Conservation (phyloP, 306 rosid genomes). For the Heteromeles arbutifolia region DNA sequence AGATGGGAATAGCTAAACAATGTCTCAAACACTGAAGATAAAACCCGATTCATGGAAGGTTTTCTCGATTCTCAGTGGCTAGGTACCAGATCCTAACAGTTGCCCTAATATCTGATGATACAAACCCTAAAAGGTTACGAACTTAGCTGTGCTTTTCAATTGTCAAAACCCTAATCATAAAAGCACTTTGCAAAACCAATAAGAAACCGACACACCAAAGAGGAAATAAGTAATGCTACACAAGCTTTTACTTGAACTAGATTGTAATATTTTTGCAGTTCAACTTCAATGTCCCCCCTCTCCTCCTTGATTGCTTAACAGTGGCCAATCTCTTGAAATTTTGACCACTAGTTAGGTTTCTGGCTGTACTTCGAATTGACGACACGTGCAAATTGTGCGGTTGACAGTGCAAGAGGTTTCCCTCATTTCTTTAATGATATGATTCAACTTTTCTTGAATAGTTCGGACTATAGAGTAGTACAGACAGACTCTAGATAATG, state of each 20-base stretch:
- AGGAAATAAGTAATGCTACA: neutral
- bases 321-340: slow-evolving; percentile 1
- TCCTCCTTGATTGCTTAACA: slow-evolving; percentile 3
- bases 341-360: neutral
- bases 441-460: too few relatives aligned
- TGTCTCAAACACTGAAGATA: neutral
- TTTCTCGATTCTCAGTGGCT: neutral
- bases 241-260: neutral
- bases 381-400: slow-evolving; percentile 34
- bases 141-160: slow-evolving; percentile 14
- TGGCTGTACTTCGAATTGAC: slow-evolving; percentile 23
- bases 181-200: neutral
- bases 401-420: slow-evolving; percentile 14
- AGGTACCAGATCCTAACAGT: neutral
- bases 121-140: neutral
- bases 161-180: slow-evolving; percentile 12
- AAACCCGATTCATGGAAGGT: neutral
- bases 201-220: slow-evolving; percentile 9
- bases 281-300: neutral
- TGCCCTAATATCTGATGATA: neutral
- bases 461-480: too few relatives aligned
- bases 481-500: too few relatives aligned
- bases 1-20: neutral
- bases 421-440: slow-evolving; percentile 11
- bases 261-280: neutral